Conservation (phyloP, 192 early-diverging fungal genomes). For the Tieghemiomyces parasiticus region DNA sequence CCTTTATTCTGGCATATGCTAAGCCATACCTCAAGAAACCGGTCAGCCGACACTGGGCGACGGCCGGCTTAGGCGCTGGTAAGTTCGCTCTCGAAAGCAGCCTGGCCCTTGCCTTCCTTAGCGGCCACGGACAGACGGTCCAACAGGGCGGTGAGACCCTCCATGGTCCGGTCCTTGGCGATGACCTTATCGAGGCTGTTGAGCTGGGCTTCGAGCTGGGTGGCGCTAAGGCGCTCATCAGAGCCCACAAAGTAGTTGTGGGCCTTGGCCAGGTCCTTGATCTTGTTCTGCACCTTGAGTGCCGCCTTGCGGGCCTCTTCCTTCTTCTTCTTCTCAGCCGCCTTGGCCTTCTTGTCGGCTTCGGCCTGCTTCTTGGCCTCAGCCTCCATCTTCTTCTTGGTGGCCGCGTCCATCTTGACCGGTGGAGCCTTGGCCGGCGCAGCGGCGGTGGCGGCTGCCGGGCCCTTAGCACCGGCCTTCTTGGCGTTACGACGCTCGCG, state of each 20-base stretch:
- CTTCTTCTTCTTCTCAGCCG: constrained; percentile 65
- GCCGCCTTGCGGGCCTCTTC: constrained; percentile 78
- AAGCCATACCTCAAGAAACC: no score
- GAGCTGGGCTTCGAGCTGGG: constrained; percentile 50
- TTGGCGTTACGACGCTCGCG: constrained; percentile 83
- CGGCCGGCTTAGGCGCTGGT: no score
- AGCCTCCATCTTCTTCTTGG: constrained; percentile 37
- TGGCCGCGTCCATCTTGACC: constrained; percentile 17
- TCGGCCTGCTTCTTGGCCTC: constrained; percentile 38
- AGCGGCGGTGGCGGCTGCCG: constrained; percentile 31
- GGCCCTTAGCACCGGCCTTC: constrained; percentile 63
- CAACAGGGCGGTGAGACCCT: not conserved
- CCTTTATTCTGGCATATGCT: no score
- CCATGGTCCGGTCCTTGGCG: constrained; percentile 34
- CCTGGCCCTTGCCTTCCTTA: not conserved
- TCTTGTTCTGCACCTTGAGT: constrained; percentile 85
- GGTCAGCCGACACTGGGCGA: no score
- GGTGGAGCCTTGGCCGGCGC: no score
- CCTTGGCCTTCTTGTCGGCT: constrained; percentile 40
- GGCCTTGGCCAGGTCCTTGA: constrained; percentile 58
- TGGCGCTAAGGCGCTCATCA: constrained; percentile 29
- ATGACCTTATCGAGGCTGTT: constrained; percentile 66
- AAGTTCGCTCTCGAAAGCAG: not conserved
- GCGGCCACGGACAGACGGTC: not conserved
- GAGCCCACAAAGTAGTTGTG: constrained; percentile 67